A percentile compares a stretch with the other conserved stretches of the same genome.
These are phyloP conservation scores for Trichoderma cornu-damae DNA, from an alignment of 2,329 filamentous ascomycete species.

Conservation along the genomic window DNA sequence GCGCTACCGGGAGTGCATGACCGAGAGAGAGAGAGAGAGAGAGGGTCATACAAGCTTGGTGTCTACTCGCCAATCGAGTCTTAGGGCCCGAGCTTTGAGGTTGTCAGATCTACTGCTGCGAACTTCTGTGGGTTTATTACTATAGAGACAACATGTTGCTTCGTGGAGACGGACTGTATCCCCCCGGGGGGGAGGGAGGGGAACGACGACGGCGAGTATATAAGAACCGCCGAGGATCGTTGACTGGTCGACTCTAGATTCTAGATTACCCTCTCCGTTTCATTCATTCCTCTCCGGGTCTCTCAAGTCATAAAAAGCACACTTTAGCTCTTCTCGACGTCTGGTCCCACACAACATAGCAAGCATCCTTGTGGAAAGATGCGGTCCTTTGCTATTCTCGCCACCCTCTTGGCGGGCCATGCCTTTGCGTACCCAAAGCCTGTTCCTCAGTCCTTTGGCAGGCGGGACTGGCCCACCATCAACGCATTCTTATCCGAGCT, in stretches of 20 bases:
- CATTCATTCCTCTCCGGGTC: neutral
- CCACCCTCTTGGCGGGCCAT: conserved; percentile 11
- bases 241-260: too few relatives aligned
- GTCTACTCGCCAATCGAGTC: conserved; percentile 3
- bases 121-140: neutral
- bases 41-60: neutral
- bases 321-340: neutral
- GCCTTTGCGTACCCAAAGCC: conserved; percentile 17
- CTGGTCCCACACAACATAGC: too few relatives aligned
- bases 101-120: conserved; percentile 2
- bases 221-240: neutral
- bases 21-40: too few relatives aligned
- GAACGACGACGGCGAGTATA: neutral
- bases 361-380: neutral
- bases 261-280: neutral
- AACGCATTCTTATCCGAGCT: conserved; percentile 18
- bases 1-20: neutral
- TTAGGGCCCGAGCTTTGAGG: neutral
- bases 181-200: neutral
- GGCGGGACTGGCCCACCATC: conserved; percentile 16
- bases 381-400: conserved; percentile 4
- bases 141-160: conserved; percentile 9
- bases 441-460: neutral
- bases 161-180: neutral
- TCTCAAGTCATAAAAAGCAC: too few relatives aligned